These are phyloP conservation scores for Magnolia sinica DNA, from an alignment of 164 flowering plant species.

Conservation along the genomic window DNA sequence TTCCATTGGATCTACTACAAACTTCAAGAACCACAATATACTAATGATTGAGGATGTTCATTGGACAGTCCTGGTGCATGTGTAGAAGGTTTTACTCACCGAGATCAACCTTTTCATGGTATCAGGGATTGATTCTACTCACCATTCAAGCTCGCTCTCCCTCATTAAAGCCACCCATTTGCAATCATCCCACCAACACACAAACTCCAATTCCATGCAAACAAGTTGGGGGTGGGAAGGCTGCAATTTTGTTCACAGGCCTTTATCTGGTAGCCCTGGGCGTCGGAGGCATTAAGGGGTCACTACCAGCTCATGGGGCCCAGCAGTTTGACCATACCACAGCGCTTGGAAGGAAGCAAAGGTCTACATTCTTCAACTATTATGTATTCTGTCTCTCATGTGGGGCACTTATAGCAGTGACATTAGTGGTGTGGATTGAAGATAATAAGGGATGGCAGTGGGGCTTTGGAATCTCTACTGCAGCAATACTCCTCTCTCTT, in stretches of 20 bases:
- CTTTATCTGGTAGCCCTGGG: constrained; percentile 78
- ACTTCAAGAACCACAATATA: too few relatives aligned
- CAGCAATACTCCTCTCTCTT: constrained; percentile 48
- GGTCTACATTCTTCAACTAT: constrained; percentile 80
- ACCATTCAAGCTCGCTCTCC: constrained; percentile 67
- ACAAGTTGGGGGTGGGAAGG: constrained; percentile 37
- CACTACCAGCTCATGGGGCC: constrained; percentile 77
- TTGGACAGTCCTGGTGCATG: too few relatives aligned
- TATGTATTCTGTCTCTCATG: constrained; percentile 64
- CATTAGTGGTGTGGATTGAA: constrained; percentile 84
- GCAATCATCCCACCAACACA: constrained; percentile 16
- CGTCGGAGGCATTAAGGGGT: constrained; percentile 85
- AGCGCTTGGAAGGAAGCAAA: constrained; percentile 52
- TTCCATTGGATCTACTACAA: too few relatives aligned
- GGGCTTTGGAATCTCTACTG: constrained; percentile 71
- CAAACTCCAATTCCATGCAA: constrained; percentile 26
- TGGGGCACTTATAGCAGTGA: constrained; percentile 77
- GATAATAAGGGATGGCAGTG: constrained; percentile 89
- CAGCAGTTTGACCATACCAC: constrained; percentile 72
- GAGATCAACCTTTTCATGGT: background rate
- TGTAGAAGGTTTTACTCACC: too few relatives aligned
- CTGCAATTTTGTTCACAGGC: constrained; percentile 52
- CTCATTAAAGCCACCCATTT: constrained; percentile 44
- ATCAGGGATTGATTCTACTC: constrained; percentile 68
- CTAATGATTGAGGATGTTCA: too few relatives aligned